Conservation (phyloP, 768 basidiomycete genomes). For the Boletus subcaerulescens region DNA sequence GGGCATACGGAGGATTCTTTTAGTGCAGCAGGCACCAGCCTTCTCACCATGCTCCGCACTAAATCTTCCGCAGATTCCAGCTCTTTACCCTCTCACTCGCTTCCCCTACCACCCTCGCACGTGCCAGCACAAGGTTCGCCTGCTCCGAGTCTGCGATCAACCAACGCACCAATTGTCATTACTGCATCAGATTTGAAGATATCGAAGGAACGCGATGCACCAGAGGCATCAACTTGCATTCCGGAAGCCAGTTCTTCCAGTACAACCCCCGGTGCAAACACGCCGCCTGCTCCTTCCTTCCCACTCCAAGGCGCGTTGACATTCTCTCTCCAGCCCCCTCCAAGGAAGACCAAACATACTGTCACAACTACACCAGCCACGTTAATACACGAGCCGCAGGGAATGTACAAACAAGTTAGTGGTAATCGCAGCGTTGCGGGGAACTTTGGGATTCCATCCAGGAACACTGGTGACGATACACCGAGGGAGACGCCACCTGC, state of each 20-base stretch:
- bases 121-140: constrained; percentile 20
- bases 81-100: constrained; percentile 28
- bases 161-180: constrained; percentile 17
- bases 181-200: constrained; percentile 37
- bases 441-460: constrained; percentile 26
- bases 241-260: constrained; percentile 13
- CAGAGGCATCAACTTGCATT: constrained; percentile 12
- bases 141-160: constrained; percentile 26
- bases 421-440: constrained; percentile 31
- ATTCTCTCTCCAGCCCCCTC: constrained; percentile 35
- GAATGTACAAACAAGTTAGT: constrained; percentile 24
- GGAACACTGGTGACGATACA: constrained; percentile 5
- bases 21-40: constrained; percentile 49
- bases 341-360: constrained; percentile 26
- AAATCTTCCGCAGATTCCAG: constrained; percentile 33
- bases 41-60: constrained; percentile 50
- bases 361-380: background rate
- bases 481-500: constrained; percentile 11
- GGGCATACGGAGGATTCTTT: constrained; percentile 53
- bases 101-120: constrained; percentile 28
- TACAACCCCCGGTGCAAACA: constrained; percentile 31
- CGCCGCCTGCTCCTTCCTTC: constrained; percentile 21
- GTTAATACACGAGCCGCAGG: constrained; percentile 7
- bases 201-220: constrained; percentile 35
- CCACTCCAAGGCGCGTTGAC: constrained; percentile 30